Percentiles rank a stretch among this genome's conserved stretches.
phyloP scores from a whole-genome alignment of 2,329 filamentous ascomycete genomes.

The Monilinia polystroma region DNA sequence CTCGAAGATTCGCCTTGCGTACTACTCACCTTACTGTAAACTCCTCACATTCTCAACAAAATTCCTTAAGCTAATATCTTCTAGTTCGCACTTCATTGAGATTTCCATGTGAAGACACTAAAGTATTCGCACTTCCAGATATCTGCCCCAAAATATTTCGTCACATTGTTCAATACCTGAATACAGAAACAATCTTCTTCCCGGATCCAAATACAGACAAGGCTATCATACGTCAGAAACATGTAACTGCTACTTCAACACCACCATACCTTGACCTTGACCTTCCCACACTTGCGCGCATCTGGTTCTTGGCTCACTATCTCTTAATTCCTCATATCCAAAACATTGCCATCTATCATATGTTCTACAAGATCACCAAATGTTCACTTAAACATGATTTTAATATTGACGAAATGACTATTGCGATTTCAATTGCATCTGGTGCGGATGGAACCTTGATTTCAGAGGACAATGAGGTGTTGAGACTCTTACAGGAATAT shows the following conservation, averaged over 20 bases:
- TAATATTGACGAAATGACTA: not conserved
- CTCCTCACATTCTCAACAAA: not conserved
- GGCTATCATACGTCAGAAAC: not conserved
- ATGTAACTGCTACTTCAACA: too few relatives aligned
- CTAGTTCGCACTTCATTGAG: not conserved
- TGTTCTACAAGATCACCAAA: not conserved
- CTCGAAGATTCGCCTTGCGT: not conserved
- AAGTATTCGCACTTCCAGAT: not conserved
- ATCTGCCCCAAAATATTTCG: not conserved
- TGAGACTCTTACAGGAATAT: not conserved
- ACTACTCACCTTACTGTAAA: constrained; percentile 2
- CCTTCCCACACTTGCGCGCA: not conserved
- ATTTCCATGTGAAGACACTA: not conserved
- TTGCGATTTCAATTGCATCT: not conserved
- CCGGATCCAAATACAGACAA: not conserved
- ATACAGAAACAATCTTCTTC: not conserved
- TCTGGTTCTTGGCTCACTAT: constrained; percentile 1
- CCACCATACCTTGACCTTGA: too few relatives aligned
- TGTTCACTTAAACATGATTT: not conserved
- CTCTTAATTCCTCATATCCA: not conserved
- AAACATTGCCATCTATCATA: not conserved
- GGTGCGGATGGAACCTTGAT: not conserved
- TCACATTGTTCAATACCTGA: constrained; percentile 9
- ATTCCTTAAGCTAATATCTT: not conserved
- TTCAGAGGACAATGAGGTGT: not conserved